Evolutionary conservation across 1,284 basidiomycete species (phyloP).

Genomic region (Xerocomus nothofagi): DNA sequence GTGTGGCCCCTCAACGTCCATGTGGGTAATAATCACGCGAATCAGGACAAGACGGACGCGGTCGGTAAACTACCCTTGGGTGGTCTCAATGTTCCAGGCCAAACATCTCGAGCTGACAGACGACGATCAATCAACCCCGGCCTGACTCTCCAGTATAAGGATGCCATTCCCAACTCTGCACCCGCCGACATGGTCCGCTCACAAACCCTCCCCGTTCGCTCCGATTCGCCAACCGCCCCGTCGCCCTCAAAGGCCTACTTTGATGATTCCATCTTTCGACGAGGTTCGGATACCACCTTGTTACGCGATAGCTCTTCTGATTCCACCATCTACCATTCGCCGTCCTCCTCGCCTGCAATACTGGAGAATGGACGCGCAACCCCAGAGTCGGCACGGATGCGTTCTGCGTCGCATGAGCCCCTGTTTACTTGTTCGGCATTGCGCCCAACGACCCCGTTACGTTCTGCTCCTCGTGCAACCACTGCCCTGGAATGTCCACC

Average conservation of each 20-base stretch:
- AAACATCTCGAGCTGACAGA: slow-evolving; percentile 37
- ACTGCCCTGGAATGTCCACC: slow-evolving; percentile 29
- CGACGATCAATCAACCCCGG: slow-evolving; percentile 46
- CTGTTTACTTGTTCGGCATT: not conserved
- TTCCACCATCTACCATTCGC: slow-evolving; percentile 34
- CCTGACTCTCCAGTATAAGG: slow-evolving; percentile 36
- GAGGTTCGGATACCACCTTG: slow-evolving; percentile 23
- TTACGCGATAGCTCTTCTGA: slow-evolving; percentile 31
- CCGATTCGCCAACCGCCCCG: slow-evolving; percentile 21
- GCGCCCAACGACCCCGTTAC: slow-evolving; percentile 22
- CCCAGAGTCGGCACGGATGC: slow-evolving; percentile 22
- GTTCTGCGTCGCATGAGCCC: slow-evolving; percentile 29
- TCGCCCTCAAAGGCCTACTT: slow-evolving; percentile 19
- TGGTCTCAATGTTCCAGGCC: slow-evolving; percentile 28
- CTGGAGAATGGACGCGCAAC: slow-evolving; percentile 20
- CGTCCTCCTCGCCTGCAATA: slow-evolving; percentile 31
- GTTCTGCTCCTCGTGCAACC: slow-evolving; percentile 19
- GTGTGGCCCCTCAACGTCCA: slow-evolving; percentile 50
- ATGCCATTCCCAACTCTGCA: slow-evolving; percentile 32
- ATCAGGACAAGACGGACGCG: slow-evolving; percentile 10
- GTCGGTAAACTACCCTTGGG: slow-evolving; percentile 3
- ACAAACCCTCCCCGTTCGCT: slow-evolving; percentile 28
- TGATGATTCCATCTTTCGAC: slow-evolving; percentile 19
- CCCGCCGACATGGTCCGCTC: slow-evolving; percentile 39
- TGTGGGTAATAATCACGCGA: slow-evolving; percentile 32